These are phyloP conservation scores for Globisporangium recalcitrans DNA, from an alignment of 352 stramenopile species.

Conservation along the genomic window DNA sequence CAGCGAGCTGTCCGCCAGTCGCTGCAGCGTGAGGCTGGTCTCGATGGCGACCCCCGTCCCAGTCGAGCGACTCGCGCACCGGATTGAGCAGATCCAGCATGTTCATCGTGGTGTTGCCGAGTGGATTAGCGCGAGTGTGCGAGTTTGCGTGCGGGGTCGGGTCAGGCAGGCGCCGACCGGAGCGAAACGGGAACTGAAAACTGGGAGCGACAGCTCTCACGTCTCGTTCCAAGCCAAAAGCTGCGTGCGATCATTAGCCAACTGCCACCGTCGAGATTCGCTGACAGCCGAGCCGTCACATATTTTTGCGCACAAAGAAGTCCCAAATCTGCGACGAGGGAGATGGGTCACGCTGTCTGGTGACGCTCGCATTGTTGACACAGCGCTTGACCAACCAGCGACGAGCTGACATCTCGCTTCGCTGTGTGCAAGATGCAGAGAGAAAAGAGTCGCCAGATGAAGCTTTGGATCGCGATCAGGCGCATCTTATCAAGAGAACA, in stretches of 20 bases:
- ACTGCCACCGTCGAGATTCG: slow-evolving; percentile 17
- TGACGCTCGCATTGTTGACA: slow-evolving; percentile 33
- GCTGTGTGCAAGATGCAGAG: slow-evolving; percentile 1
- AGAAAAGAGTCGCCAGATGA: not conserved
- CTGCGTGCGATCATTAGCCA: not conserved
- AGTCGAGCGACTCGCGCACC: slow-evolving; percentile 3
- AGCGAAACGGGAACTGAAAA: slow-evolving; percentile 8
- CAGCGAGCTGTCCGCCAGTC: not conserved
- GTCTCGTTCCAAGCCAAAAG: not conserved
- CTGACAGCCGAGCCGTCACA: slow-evolving; percentile 16
- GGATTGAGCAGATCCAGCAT: slow-evolving; percentile 31
- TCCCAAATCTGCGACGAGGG: slow-evolving; percentile 26
- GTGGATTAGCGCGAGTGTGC: not conserved
- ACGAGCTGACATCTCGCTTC: slow-evolving; percentile 10
- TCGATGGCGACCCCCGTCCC: too few species aligned
- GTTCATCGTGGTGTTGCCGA: slow-evolving; percentile 16
- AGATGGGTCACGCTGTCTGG: slow-evolving; percentile 24
- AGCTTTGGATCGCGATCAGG: too few species aligned
- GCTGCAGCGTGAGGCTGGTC: slow-evolving; percentile 6
- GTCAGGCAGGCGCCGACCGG: not conserved
- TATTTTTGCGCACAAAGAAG: slow-evolving; percentile 11
- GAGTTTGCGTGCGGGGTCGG: not conserved
- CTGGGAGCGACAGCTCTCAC: not conserved
- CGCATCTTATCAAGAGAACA: slow-evolving; percentile 6
- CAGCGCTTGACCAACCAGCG: slow-evolving; percentile 21